Evolutionary conservation across 2,329 filamentous ascomycete species (phyloP).

Genomic region (Fusarium gaditjirri): DNA sequence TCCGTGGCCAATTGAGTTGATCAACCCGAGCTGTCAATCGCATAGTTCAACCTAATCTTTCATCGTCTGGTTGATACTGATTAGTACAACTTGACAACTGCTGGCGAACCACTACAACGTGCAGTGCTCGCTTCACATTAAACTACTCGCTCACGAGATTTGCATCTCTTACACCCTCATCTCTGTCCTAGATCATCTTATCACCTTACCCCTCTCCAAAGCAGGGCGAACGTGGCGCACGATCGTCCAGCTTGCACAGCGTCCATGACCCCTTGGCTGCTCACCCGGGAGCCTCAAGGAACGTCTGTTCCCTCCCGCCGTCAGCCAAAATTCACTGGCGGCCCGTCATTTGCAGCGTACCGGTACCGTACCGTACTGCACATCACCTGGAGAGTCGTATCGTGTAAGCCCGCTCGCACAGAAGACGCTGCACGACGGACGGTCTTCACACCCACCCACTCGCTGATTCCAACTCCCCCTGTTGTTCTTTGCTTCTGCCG

Average conservation of each 20-base stretch:
- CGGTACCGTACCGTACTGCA: slow-evolving; percentile 4
- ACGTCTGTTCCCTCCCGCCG: slow-evolving; percentile 20
- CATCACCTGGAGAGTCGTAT: slow-evolving; percentile 28
- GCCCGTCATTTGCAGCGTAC: slow-evolving; percentile 6
- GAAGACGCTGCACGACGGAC: slow-evolving; percentile 25
- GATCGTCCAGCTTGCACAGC: slow-evolving; percentile 40
- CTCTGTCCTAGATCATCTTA: slow-evolving; percentile 14
- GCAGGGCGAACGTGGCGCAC: slow-evolving; percentile 43
- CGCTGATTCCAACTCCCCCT: slow-evolving; percentile 13
- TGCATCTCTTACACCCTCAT: slow-evolving; percentile 37
- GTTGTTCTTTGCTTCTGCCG: slow-evolving; percentile 22
- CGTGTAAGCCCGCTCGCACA: slow-evolving; percentile 22
- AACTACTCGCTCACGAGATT: slow-evolving; percentile 38
- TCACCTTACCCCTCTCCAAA: slow-evolving; percentile 33
- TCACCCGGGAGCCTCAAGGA: slow-evolving; percentile 38
- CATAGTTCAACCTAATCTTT: neutral
- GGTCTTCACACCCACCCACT: slow-evolving; percentile 30
- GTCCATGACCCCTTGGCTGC: slow-evolving; percentile 12
- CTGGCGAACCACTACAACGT: slow-evolving; percentile 23
- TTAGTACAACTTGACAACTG: neutral
- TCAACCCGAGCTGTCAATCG: neutral
- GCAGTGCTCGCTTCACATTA: slow-evolving; percentile 39
- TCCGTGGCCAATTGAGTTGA: slow-evolving; percentile 23
- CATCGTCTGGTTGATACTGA: neutral
- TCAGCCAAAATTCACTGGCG: slow-evolving; percentile 17